These are phyloP conservation scores for Eucalyptus camaldulensis DNA, from an alignment of 345 rosid genomes.

Conservation along the genomic window DNA sequence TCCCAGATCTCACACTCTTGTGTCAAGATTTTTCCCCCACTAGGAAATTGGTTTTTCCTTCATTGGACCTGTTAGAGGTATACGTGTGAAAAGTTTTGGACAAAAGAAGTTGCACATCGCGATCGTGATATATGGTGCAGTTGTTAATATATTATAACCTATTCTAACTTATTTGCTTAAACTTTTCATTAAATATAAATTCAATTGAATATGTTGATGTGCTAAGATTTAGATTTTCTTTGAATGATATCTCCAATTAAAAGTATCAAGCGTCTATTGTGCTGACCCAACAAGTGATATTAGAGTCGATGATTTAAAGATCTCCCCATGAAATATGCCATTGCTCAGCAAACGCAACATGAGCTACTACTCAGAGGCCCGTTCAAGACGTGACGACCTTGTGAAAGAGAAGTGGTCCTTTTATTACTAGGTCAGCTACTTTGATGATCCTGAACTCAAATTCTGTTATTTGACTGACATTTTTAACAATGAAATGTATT, in stretches of 20 bases:
- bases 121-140: not conserved
- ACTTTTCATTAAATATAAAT: not conserved
- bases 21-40: not conserved
- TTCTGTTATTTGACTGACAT: not conserved
- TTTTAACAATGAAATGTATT: not conserved
- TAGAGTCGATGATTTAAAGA: not conserved
- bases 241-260: not conserved
- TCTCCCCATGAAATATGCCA: not conserved
- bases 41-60: not conserved
- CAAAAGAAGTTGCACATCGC: not conserved
- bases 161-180: not conserved
- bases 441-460: not conserved
- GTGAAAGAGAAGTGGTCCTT: not conserved
- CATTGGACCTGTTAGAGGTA: not conserved
- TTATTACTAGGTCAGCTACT: not conserved
- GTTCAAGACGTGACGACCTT: not conserved
- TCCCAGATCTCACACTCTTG: not conserved
- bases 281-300: not conserved
- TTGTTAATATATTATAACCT: not conserved
- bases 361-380: not conserved
- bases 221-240: not conserved
- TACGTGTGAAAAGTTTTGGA: not conserved
- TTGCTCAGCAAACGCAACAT: rapidly evolving
- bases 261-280: rapidly evolving
- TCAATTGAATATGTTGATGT: not conserved